Conservation (phyloP, 768 basidiomycete genomes). For the Suillus subaureus region DNA sequence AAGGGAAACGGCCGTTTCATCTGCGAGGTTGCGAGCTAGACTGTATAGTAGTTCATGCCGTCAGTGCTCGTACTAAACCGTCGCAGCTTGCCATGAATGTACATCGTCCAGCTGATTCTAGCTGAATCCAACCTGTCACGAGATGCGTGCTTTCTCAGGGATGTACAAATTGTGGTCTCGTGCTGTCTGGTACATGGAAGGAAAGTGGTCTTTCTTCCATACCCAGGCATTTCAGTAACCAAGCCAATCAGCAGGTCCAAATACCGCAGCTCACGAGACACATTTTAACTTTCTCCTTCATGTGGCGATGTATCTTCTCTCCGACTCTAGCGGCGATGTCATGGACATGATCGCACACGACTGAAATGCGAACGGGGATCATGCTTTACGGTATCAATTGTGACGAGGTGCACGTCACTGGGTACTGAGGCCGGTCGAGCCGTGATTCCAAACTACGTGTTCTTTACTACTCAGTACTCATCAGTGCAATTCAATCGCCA, state of each 20-base stretch:
- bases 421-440: neutral
- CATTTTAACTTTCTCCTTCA: neutral
- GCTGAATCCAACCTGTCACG: neutral
- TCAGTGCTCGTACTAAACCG: neutral
- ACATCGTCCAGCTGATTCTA: neutral
- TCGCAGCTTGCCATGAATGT: neutral
- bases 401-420: neutral
- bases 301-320: neutral
- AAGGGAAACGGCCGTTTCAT: neutral
- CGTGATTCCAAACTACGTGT: neutral
- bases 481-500: neutral
- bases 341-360: too few relatives aligned
- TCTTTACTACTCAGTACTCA: neutral
- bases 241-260: neutral
- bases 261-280: neutral
- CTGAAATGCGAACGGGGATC: neutral
- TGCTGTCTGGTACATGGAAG: neutral
- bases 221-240: neutral
- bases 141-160: neutral
- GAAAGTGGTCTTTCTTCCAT: too few relatives aligned
- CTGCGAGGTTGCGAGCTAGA: neutral
- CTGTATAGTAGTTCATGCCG: neutral
- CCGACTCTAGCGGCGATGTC: neutral
- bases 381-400: conserved; percentile 2
- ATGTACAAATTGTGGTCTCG: neutral